Evolutionary conservation across 2,329 filamentous ascomycete genomes (phyloP).

Genomic region (Hymenoscyphus fraxineus): DNA sequence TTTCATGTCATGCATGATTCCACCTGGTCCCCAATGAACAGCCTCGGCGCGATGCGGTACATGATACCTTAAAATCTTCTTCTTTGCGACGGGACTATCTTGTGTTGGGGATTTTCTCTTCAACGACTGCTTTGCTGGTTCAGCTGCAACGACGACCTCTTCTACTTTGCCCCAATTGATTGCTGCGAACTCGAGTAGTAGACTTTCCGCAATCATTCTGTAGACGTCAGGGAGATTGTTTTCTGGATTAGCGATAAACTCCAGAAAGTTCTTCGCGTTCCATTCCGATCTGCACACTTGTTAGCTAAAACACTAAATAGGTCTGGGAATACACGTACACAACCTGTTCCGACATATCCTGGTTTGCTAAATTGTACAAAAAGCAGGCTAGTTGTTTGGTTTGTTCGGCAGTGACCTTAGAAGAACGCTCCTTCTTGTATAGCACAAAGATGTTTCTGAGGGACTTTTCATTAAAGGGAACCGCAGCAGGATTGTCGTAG

Average conservation of each 20-base stretch:
- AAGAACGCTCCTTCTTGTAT: background rate
- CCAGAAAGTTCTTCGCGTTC: background rate
- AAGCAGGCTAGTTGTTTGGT: background rate
- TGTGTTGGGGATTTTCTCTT: background rate
- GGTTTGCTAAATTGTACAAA: background rate
- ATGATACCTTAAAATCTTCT: background rate
- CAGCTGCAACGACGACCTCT: background rate
- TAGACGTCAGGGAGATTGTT: constrained; percentile 1
- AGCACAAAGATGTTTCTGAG: background rate
- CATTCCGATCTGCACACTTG: background rate
- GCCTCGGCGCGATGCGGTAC: background rate
- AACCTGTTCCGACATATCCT: constrained; percentile 3
- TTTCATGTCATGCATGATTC: constrained; percentile 9
- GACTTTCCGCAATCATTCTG: constrained; percentile 5
- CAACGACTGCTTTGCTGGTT: background rate
- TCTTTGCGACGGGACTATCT: background rate
- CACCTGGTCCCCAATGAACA: constrained; percentile 5
- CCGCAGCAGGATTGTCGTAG: background rate
- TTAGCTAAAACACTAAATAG: background rate
- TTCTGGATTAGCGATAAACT: background rate
- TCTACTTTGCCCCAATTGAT: constrained; percentile 5
- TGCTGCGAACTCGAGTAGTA: constrained; percentile 5
- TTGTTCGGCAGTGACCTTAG: background rate
- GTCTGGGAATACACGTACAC: background rate
- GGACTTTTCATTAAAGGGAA: background rate